phyloP scores from a whole-genome alignment of 257 asterid species.

The Ilex aquifolium region DNA sequence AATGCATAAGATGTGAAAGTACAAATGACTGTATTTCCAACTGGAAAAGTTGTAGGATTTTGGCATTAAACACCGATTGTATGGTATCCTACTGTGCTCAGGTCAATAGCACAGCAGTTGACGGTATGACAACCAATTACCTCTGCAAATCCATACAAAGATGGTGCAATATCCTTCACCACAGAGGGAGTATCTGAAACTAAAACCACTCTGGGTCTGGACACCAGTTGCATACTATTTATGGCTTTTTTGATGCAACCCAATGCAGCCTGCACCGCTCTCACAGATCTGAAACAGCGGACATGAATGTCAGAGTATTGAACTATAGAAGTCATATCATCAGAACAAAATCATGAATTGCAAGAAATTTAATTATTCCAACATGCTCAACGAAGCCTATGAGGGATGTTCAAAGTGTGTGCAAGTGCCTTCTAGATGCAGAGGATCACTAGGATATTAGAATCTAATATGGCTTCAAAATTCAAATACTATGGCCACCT shows the following conservation, averaged over 20 bases:
- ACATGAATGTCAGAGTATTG: not conserved
- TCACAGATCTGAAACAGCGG: conserved; percentile 52
- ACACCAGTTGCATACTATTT: conserved; percentile 22
- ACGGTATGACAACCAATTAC: conserved; percentile 29
- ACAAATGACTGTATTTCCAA: not conserved
- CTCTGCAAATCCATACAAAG: conserved; percentile 63
- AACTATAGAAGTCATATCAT: not conserved
- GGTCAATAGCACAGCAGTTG: too few relatives aligned
- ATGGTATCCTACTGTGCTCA: not conserved
- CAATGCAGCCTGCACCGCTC: conserved; percentile 71
- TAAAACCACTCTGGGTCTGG: conserved; percentile 67
- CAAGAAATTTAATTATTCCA: not conserved
- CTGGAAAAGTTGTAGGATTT: not conserved
- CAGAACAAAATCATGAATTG: not conserved
- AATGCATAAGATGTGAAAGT: not conserved
- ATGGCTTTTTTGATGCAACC: conserved; percentile 54
- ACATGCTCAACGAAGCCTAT: too few relatives aligned
- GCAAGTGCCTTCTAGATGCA: not conserved
- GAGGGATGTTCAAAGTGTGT: not conserved
- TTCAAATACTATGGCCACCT: too few relatives aligned
- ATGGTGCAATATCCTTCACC: conserved; percentile 48
- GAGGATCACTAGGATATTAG: not conserved
- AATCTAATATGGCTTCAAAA: too few relatives aligned
- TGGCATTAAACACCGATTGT: not conserved
- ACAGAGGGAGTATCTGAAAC: conserved; percentile 83